These are phyloP conservation scores for Funneliformis mosseae DNA, from an alignment of 192 early-diverging fungal species.

Conservation along the genomic window DNA sequence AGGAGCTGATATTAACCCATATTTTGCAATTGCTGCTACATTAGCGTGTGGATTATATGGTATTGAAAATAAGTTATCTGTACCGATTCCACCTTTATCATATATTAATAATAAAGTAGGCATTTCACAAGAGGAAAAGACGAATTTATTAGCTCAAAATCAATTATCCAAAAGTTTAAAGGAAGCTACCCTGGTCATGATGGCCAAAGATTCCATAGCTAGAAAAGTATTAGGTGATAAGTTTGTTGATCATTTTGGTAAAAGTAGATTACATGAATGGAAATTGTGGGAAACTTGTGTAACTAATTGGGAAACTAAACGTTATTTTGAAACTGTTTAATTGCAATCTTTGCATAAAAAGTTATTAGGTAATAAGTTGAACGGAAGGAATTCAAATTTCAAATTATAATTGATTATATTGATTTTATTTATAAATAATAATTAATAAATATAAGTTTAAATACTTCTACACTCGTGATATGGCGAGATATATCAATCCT, in stretches of 20 bases:
- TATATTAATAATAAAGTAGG: constrained; percentile 29
- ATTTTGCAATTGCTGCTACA: constrained; percentile 72
- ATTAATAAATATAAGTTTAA: too few species aligned
- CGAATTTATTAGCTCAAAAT: constrained; percentile 34
- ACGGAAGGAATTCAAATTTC: too few species aligned
- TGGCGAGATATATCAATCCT: too few species aligned
- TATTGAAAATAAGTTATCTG: constrained; percentile 57
- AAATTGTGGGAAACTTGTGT: constrained; percentile 72
- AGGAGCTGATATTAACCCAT: constrained; percentile 84
- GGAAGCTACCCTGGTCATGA: constrained; percentile 71
- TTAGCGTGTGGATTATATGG: constrained; percentile 74
- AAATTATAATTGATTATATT: too few species aligned
- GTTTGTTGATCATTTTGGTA: constrained; percentile 79
- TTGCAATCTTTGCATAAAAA: too few species aligned
- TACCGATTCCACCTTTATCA: constrained; percentile 46
- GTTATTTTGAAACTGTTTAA: constrained; percentile 69
- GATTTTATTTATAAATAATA: too few species aligned
- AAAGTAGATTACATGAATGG: constrained; percentile 75
- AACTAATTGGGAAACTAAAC: constrained; percentile 70
- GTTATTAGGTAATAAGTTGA: too few species aligned
- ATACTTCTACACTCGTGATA: too few species aligned
- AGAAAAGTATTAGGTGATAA: constrained; percentile 70
- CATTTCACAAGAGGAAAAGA: constrained; percentile 27
- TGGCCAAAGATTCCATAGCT: constrained; percentile 63
- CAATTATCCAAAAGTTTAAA: constrained; percentile 60